These are phyloP conservation scores for Vigna unguiculata DNA, from an alignment of 306 rosid species.

Conservation along the genomic window DNA sequence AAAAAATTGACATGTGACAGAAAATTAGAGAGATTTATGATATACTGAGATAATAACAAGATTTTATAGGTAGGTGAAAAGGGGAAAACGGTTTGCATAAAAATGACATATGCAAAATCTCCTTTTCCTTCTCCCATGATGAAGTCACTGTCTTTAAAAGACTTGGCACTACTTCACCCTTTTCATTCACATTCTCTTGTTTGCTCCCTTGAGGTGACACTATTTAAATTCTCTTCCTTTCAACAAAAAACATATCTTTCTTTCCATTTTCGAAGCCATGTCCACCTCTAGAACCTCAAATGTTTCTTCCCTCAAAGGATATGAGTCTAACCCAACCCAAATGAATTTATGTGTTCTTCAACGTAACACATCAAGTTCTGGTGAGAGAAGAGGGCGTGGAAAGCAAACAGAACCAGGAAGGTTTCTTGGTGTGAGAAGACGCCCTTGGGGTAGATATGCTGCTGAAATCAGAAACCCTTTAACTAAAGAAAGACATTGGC, in stretches of 20 bases:
- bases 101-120: constrained; percentile 61
- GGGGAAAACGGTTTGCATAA: constrained; percentile 50
- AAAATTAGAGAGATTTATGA: constrained; percentile 11
- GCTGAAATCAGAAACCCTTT: constrained; percentile 97
- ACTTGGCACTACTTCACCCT: constrained; percentile 45
- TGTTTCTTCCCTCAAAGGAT: constrained; percentile 54
- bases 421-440: constrained; percentile 87
- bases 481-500: constrained; percentile 98
- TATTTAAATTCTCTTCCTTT: constrained; percentile 24
- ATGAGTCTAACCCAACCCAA: constrained; percentile 54
- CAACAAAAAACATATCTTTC: constrained; percentile 27
- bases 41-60: constrained; percentile 30
- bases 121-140: constrained; percentile 59
- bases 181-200: constrained; percentile 43
- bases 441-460: constrained; percentile 99
- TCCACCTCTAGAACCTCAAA: constrained; percentile 72
- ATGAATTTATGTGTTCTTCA: constrained; percentile 59
- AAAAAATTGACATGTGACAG: constrained; percentile 30
- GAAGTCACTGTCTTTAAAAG: constrained; percentile 70
- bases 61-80: constrained; percentile 52
- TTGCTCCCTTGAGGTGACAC: constrained; percentile 13
- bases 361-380: constrained; percentile 57
- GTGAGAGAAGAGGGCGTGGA: constrained; percentile 83
- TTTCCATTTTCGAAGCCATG: constrained; percentile 57
- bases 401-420: constrained; percentile 87